phyloP scores from a whole-genome alignment of 2,329 filamentous ascomycete genomes.

The Alternaria rosae region DNA sequence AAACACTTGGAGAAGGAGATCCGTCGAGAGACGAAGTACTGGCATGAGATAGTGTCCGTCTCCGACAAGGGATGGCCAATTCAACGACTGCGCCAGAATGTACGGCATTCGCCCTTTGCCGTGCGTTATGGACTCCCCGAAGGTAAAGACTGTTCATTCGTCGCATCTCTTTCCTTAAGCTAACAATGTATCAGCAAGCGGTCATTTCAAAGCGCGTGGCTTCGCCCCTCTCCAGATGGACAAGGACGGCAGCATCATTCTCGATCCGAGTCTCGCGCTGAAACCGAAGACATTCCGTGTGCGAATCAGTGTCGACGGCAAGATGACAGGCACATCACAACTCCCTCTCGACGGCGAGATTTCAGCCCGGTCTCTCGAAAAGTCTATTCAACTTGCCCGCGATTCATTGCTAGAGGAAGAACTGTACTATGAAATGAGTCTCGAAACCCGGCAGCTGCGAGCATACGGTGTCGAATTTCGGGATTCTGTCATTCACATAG shows the following conservation, averaged over 20 bases:
- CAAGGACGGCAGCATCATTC: constrained; percentile 74
- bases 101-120: constrained; percentile 77
- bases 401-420: constrained; percentile 86
- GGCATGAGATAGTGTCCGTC: constrained; percentile 83
- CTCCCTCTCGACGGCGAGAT: constrained; percentile 36
- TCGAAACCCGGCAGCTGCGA: constrained; percentile 77
- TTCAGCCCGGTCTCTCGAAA: constrained; percentile 67
- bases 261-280: constrained; percentile 70
- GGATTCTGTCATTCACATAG: constrained; percentile 52
- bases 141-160: constrained; percentile 51
- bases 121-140: constrained; percentile 92
- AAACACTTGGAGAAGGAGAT: constrained; percentile 78
- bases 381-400: constrained; percentile 75
- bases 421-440: constrained; percentile 85
- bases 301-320: constrained; percentile 65
- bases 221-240: constrained; percentile 79
- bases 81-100: constrained; percentile 40
- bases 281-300: constrained; percentile 71
- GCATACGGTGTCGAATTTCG: constrained; percentile 73
- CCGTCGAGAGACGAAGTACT: constrained; percentile 82
- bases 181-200: constrained; percentile 53
- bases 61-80: constrained; percentile 87
- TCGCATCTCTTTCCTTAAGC: not conserved
- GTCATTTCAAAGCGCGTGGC: constrained; percentile 71
- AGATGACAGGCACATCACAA: constrained; percentile 64